A percentile compares a stretch with the other conserved stretches of the same genome.
Evolutionary conservation across 2,329 filamentous ascomycete genomes (phyloP).

Genomic region (Cryphonectria nitschkei): DNA sequence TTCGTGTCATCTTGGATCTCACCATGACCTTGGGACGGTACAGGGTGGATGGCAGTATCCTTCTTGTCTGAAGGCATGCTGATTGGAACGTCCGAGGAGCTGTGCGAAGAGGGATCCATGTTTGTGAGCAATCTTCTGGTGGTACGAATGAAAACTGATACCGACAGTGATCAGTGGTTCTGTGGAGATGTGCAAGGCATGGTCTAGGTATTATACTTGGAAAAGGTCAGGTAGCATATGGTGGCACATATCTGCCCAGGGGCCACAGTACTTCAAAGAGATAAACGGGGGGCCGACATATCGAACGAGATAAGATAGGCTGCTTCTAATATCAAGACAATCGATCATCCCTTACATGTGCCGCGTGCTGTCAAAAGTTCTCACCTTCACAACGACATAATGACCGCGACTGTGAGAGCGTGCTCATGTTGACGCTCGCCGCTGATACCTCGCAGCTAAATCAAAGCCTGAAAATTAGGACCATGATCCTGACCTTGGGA

Average conservation of each 20-base stretch:
- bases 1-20: constrained; percentile 1
- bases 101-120: constrained; percentile 4
- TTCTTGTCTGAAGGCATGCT: neutral
- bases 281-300: neutral
- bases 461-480: neutral
- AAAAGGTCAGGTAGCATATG: neutral
- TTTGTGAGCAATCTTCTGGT: neutral
- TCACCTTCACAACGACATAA: neutral
- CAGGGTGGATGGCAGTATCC: neutral
- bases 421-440: neutral
- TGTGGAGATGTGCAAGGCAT: neutral
- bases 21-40: constrained; percentile 9
- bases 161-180: neutral
- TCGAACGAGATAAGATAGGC: neutral
- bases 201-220: constrained; percentile 8
- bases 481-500: neutral
- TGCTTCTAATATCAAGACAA: neutral
- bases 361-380: neutral
- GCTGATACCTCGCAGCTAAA: neutral
- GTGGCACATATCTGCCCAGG: neutral
- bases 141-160: neutral
- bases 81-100: neutral
- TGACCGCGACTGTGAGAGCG: neutral
- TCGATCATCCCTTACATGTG: constrained; percentile 2
- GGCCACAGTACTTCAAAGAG: neutral